These are phyloP conservation scores for Termitomyces sp. DNA, from an alignment of 768 basidiomycete genomes.

Conservation along the genomic window DNA sequence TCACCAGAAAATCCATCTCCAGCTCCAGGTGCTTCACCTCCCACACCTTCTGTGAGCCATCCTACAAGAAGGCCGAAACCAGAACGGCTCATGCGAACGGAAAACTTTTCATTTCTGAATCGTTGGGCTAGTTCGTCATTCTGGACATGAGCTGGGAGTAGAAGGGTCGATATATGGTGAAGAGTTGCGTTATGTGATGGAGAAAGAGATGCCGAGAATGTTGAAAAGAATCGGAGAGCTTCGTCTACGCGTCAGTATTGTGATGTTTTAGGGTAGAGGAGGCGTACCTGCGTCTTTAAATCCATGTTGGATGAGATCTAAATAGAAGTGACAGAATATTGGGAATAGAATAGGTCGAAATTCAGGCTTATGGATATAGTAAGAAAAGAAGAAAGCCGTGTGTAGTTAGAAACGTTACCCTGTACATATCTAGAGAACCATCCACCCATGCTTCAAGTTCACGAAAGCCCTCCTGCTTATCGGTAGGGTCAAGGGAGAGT, in stretches of 20 bases:
- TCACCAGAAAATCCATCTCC: constrained; percentile 79
- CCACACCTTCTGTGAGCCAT: constrained; percentile 91
- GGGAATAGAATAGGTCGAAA: constrained; percentile 92
- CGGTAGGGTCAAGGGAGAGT: constrained; percentile 73
- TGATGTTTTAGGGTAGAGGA: background rate
- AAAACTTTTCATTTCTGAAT: constrained; percentile 88
- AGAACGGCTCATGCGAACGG: constrained; percentile 83
- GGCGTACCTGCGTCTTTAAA: constrained; percentile 83
- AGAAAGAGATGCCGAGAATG: constrained; percentile 64
- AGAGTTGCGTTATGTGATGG: constrained; percentile 63
- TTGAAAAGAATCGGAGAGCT: constrained; percentile 74
- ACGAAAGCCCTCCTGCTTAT: constrained; percentile 80
- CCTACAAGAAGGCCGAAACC: constrained; percentile 90
- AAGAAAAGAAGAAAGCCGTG: background rate
- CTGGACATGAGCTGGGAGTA: constrained; percentile 78
- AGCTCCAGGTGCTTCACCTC: constrained; percentile 78
- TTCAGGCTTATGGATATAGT: constrained; percentile 59
- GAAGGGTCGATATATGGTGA: constrained; percentile 73
- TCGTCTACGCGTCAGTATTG: constrained; percentile 13
- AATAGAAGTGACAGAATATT: constrained; percentile 95
- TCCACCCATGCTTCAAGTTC: constrained; percentile 88
- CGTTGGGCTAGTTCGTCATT: constrained; percentile 78
- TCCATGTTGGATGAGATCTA: constrained; percentile 88
- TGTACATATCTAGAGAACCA: constrained; percentile 87
- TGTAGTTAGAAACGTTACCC: constrained; percentile 41